These are phyloP conservation scores for Macadamia integrifolia DNA, from an alignment of 164 flowering plant species.

Conservation along the genomic window DNA sequence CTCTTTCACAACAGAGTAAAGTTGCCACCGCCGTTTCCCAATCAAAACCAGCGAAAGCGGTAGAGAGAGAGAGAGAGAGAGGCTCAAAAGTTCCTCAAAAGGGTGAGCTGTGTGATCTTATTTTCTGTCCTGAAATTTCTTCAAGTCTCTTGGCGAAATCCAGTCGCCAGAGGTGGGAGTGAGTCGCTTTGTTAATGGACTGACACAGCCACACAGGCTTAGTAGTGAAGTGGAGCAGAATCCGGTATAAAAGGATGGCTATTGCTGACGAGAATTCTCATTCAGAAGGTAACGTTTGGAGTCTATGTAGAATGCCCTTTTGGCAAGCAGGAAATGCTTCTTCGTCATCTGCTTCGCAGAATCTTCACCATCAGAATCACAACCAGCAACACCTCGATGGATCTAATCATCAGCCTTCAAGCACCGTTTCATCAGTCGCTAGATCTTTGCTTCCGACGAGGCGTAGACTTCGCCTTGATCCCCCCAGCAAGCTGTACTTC, in stretches of 20 bases:
- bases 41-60: neutral
- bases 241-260: conserved; percentile 30
- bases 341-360: conserved; percentile 22
- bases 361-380: conserved; percentile 7
- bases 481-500: conserved; percentile 74
- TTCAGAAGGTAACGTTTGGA: conserved; percentile 61
- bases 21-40: conserved; percentile 1
- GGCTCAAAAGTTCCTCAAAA: neutral
- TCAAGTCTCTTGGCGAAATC: neutral
- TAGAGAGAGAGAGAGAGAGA: neutral
- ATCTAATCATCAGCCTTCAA: conserved; percentile 16
- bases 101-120: neutral
- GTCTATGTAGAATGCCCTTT: conserved; percentile 43
- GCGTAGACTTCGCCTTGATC: conserved; percentile 85
- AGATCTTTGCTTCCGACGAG: conserved; percentile 67
- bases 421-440: conserved; percentile 70
- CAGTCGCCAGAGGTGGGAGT: neutral
- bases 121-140: neutral
- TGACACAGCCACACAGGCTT: neutral
- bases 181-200: neutral
- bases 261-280: conserved; percentile 39
- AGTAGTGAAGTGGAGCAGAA: conserved; percentile 4
- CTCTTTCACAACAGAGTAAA: conserved; percentile 8
- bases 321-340: conserved; percentile 25
- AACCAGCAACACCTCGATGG: conserved; percentile 16